Evolutionary conservation across 306 rosid species (phyloP).

Genomic region (Gynostemma pentaphyllum): DNA sequence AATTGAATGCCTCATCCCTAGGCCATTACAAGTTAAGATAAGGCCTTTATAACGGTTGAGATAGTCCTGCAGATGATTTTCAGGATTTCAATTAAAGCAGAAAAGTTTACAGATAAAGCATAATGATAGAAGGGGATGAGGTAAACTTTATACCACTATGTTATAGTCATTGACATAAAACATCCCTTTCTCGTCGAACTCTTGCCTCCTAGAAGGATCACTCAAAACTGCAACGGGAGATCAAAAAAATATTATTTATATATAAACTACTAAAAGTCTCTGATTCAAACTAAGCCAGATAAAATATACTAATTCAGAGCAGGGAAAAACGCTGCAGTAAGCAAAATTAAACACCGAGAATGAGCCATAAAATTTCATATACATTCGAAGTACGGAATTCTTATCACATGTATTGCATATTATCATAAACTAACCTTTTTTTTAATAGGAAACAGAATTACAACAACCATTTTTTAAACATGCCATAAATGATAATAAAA

Average conservation of each 20-base stretch:
- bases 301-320: not conserved
- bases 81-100: not conserved
- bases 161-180: constrained; percentile 59
- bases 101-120: not conserved
- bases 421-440: too few relatives aligned
- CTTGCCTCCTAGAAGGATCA: constrained; percentile 74
- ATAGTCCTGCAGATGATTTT: constrained; percentile 52
- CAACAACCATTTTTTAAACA: not conserved
- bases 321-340: not conserved
- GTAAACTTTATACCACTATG: constrained; percentile 46
- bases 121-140: not conserved
- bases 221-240: constrained; percentile 57
- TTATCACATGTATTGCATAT: not conserved
- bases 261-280: not conserved
- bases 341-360: not conserved
- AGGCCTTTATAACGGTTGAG: constrained; percentile 93
- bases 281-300: not conserved
- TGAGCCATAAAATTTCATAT: not conserved
- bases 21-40: constrained; percentile 94
- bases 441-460: too few relatives aligned
- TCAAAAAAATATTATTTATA: too few relatives aligned
- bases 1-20: constrained; percentile 74
- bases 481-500: not conserved
- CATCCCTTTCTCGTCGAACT: constrained; percentile 82
- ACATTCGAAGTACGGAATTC: not conserved